A percentile compares a stretch with the other conserved stretches of the same genome.
Conservation (phyloP, 78 protist species). For the Pelomyxa schiedti region DNA sequence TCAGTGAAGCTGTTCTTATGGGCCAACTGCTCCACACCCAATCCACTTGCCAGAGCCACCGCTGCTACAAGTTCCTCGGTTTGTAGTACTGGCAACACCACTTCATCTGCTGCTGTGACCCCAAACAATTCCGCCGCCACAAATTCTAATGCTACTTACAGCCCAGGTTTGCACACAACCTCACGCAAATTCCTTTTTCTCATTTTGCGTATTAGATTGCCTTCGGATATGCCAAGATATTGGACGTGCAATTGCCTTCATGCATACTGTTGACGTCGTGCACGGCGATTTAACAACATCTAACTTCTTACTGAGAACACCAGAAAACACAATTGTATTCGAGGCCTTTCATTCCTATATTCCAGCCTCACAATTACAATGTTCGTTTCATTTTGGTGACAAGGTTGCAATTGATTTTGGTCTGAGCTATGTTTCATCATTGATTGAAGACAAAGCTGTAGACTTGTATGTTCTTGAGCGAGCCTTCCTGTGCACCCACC, state of each 20-base stretch:
- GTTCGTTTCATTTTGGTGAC: neutral
- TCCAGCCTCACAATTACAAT: too few species aligned
- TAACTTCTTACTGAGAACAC: slow-evolving; percentile 32
- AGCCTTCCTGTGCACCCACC: slow-evolving; percentile 75
- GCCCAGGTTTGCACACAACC: neutral
- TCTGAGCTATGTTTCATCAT: slow-evolving; percentile 16
- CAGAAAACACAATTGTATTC: neutral
- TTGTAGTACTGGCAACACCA: slow-evolving; percentile 30
- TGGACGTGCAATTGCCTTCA: slow-evolving; percentile 36
- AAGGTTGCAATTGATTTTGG: slow-evolving; percentile 80
- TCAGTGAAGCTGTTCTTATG: neutral
- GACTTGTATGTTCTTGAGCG: slow-evolving; percentile 86
- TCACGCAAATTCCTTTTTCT: neutral
- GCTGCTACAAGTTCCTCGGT: slow-evolving; percentile 6
- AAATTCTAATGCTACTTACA: neutral
- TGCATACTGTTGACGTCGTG: slow-evolving; percentile 51
- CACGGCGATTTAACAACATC: slow-evolving; percentile 88
- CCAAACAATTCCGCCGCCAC: neutral
- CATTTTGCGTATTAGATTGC: neutral
- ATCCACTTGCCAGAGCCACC: too few species aligned
- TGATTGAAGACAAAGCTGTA: slow-evolving; percentile 80
- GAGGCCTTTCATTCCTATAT: neutral
- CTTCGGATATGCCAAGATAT: slow-evolving; percentile 2
- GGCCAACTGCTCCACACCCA: neutral
- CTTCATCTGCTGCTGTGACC: neutral